Evolutionary conservation across 306 rosid genomes (phyloP).

Genomic region (Rosa rugosa): DNA sequence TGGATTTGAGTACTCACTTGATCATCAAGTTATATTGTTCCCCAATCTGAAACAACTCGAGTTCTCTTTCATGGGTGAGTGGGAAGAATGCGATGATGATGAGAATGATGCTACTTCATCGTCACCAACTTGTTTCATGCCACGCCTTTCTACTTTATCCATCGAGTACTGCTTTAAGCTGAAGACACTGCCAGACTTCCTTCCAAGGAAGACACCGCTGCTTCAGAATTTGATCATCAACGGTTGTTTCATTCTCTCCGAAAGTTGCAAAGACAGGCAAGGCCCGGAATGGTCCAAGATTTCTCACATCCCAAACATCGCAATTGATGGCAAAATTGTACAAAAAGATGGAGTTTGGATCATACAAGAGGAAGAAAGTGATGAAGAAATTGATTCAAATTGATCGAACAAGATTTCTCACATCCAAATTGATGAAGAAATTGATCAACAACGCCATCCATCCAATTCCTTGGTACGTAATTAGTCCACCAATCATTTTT

Average conservation of each 20-base stretch:
- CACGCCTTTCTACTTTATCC: background rate
- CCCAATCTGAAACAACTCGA: background rate
- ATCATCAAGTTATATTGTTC: background rate
- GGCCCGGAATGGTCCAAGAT: conserved; percentile 1
- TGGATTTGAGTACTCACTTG: background rate
- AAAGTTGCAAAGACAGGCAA: background rate
- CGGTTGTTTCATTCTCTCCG: background rate
- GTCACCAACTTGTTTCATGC: background rate
- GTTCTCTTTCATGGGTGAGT: fast-evolving
- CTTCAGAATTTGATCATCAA: background rate
- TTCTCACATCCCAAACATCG: conserved; percentile 5
- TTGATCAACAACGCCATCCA: no score
- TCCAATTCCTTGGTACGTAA: no score
- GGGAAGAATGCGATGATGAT: background rate
- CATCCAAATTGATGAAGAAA: no score
- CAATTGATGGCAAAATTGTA: no score
- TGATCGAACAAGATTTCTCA: no score
- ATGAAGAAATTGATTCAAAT: no score
- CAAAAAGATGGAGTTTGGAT: no score
- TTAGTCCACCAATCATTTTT: no score
- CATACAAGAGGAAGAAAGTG: no score
- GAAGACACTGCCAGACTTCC: background rate
- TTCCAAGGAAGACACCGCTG: background rate
- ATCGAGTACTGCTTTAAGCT: fast-evolving
- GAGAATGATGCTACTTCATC: background rate